A percentile compares a stretch with the other conserved stretches of the same genome.
Evolutionary conservation across 1,284 basidiomycete species (phyloP).

Genomic region (Ustilago esculenta): DNA sequence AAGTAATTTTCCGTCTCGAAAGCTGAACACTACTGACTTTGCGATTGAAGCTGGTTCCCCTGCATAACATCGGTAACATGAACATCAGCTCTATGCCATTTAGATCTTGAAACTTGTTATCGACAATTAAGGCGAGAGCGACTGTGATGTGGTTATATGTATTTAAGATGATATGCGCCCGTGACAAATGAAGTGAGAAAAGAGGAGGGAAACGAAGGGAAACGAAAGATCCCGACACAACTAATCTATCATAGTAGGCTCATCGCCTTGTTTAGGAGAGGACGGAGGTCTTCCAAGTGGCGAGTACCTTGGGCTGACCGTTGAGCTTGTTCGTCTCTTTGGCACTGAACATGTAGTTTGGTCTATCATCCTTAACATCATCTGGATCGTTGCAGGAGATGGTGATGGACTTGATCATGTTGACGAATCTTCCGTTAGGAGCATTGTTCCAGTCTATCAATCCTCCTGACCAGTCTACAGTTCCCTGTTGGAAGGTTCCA

Average conservation of each 20-base stretch:
- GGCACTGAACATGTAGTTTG: slow-evolving; percentile 33
- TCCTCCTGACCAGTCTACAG: slow-evolving; percentile 50
- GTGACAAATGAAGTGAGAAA: too few relatives aligned
- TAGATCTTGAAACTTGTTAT: too few relatives aligned
- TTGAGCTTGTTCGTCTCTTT: slow-evolving; percentile 24
- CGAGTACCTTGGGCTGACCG: slow-evolving; percentile 30
- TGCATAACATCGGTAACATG: too few relatives aligned
- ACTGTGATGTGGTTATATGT: too few relatives aligned
- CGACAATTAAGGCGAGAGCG: too few relatives aligned
- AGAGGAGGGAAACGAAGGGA: slow-evolving; percentile 4
- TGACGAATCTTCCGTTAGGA: slow-evolving; percentile 28
- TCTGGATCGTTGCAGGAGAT: slow-evolving; percentile 42
- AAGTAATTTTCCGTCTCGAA: too few relatives aligned
- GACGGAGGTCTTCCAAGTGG: slow-evolving; percentile 19
- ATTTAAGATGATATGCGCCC: too few relatives aligned
- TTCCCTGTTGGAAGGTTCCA: slow-evolving; percentile 32
- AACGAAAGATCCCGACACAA: too few relatives aligned
- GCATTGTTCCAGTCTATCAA: slow-evolving; percentile 51
- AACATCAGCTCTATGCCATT: too few relatives aligned
- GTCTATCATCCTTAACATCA: slow-evolving; percentile 18
- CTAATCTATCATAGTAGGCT: too few relatives aligned
- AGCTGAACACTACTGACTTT: too few relatives aligned
- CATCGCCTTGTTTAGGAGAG: slow-evolving; percentile 10
- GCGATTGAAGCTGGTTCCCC: too few relatives aligned
- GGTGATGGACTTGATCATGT: slow-evolving; percentile 31